These are phyloP conservation scores for Ceriops tagal DNA, from an alignment of 345 rosid genomes.

Conservation along the genomic window DNA sequence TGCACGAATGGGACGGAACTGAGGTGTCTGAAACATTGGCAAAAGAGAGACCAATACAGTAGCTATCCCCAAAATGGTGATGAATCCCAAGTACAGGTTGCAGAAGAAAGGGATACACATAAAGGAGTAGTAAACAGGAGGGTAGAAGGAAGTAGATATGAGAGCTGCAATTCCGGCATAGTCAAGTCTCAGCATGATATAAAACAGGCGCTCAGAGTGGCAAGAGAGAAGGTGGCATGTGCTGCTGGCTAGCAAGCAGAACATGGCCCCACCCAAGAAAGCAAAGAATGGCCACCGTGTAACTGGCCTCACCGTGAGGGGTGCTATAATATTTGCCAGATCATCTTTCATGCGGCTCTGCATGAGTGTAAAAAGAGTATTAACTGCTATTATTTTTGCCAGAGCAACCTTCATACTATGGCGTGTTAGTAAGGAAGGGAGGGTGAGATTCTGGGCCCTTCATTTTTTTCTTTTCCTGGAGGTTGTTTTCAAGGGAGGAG, in stretches of 20 bases:
- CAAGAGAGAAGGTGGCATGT: conserved; percentile 85
- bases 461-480: too few relatives aligned
- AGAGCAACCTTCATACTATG: too few relatives aligned
- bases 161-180: conserved; percentile 90
- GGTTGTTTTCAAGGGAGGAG: too few relatives aligned
- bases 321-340: conserved; percentile 69
- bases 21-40: conserved; percentile 77
- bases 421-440: too few relatives aligned
- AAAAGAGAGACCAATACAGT: conserved; percentile 63
- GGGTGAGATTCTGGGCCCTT: too few relatives aligned
- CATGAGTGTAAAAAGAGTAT: conserved; percentile 13
- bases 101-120: conserved; percentile 93
- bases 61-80: conserved; percentile 65
- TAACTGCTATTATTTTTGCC: conserved; percentile 6
- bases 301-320: conserved; percentile 63
- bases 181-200: conserved; percentile 90
- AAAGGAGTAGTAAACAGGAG: conserved; percentile 87
- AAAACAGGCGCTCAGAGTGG: conserved; percentile 70
- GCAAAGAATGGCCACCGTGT: conserved; percentile 94
- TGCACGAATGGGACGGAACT: conserved; percentile 65
- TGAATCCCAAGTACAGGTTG: conserved; percentile 80
- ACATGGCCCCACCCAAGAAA: conserved; percentile 93
- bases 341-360: conserved; percentile 72
- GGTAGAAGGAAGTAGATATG: conserved; percentile 83
- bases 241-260: conserved; percentile 90